phyloP scores from a whole-genome alignment of 331 rosid genomes.

The Ulmus americana region DNA sequence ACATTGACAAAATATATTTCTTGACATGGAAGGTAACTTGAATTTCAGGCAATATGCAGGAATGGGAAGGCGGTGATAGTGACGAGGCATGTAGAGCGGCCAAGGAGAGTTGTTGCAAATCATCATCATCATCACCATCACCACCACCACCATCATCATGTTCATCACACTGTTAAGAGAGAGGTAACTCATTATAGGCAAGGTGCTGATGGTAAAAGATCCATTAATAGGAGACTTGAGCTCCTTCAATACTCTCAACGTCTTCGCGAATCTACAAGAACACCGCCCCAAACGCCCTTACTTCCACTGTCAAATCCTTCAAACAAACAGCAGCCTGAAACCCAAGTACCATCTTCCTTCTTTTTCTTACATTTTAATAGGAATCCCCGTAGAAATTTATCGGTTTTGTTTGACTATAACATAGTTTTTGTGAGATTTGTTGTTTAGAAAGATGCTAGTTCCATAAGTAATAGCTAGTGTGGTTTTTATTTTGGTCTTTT shows the following conservation, averaged over 20 bases:
- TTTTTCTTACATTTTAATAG: conserved; percentile 2
- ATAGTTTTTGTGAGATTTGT: neutral
- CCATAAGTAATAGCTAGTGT: neutral
- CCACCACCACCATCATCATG: conserved; percentile 27
- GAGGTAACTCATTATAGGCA: conserved; percentile 20
- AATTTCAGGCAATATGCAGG: conserved; percentile 36
- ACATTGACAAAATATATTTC: neutral
- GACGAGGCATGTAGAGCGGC: conserved; percentile 52
- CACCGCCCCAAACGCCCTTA: conserved; percentile 28
- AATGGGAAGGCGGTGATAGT: conserved; percentile 50
- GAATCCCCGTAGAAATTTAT: too few relatives aligned
- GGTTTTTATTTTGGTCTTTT: neutral
- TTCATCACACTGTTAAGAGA: conserved; percentile 32
- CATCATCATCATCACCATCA: conserved; percentile 6
- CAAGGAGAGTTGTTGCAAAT: conserved; percentile 23
- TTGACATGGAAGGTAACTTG: conserved; percentile 21
- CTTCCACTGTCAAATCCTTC: conserved; percentile 17
- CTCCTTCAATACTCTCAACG: conserved; percentile 58
- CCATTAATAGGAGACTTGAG: conserved; percentile 52
- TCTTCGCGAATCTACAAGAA: conserved; percentile 43
- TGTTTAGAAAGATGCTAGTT: neutral
- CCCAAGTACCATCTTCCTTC: conserved; percentile 24
- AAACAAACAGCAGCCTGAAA: conserved; percentile 27
- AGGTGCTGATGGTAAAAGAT: conserved; percentile 29
- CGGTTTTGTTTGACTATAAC: neutral